Evolutionary conservation across 2,329 filamentous ascomycete species (phyloP), one percentile per base, ranked within the genome.

Genomic region (Elsinoe arachidis): DNA sequence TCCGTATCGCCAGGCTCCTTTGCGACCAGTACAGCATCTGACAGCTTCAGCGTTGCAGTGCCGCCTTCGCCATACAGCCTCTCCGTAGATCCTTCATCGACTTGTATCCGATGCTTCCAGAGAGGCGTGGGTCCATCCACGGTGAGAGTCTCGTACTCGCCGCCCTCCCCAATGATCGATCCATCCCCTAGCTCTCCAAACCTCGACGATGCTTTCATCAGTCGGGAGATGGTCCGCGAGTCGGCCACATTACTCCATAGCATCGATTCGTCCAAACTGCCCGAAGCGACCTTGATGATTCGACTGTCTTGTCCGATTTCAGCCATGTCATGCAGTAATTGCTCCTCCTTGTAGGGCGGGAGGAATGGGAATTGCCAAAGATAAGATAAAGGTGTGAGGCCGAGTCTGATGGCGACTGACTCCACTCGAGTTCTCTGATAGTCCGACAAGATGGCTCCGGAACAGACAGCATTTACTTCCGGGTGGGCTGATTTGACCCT

Each of bases 371-470:
- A 96, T 74, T 95, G 88, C 93, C 93, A 99, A 51, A 99, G 76
- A 73, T 86, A 97, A 5, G 90, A 87, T 26, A 99, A 77, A 12
- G 93, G 89, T 0, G 80, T 80, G 11, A 99, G 80, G 2, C 87
- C 87, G n/a, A 97, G 78, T 14, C 93, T 80, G n/a, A 85, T 68
- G 10, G 91, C 91, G 10, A 97, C 85, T 58, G 88, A 92, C 74
- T 99, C 93, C 52, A 99, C 87, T n/a, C 93, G 80, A 1, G 92
- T 97, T 58, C 93, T 86, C 73, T 99, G 93, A 72, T 99, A 99
- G 2, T 90, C 95, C 9, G 90, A 95, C 37, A 97, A 74, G 60
- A 99, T 96, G 17, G 93, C 93, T 56, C 93, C 93, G 0, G 91
- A 90, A 63, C 86, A 91, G 52, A 99, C 76, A 33, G 92, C 93